A percentile compares a stretch with the other conserved stretches of the same genome.
Conservation (phyloP, 2,329 filamentous ascomycete genomes). For the Colletotrichum truncatum region DNA sequence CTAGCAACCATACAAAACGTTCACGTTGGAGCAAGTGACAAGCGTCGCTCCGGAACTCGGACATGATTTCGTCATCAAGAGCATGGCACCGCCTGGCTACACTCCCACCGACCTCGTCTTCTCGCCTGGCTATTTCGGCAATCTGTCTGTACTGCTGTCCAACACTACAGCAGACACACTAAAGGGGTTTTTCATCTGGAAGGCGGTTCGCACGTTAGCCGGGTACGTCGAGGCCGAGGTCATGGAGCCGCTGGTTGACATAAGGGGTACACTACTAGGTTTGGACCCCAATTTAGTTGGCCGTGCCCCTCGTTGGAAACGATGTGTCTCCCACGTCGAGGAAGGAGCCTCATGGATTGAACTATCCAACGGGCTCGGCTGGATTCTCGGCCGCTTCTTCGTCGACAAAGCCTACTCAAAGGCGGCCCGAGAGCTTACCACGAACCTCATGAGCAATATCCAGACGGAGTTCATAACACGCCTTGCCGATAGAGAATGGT, state of each 20-base stretch:
- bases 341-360: constrained; percentile 20
- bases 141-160: constrained; percentile 63
- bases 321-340: constrained; percentile 67
- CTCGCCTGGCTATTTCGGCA: constrained; percentile 68
- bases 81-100: constrained; percentile 58
- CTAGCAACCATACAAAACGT: constrained; percentile 25
- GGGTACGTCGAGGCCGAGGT: constrained; percentile 65
- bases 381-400: constrained; percentile 77
- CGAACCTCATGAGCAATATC: constrained; percentile 75
- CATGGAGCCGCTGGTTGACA: constrained; percentile 65
- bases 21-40: constrained; percentile 58
- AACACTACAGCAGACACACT: constrained; percentile 63
- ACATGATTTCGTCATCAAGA: constrained; percentile 59
- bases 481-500: constrained; percentile 68
- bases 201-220: constrained; percentile 62
- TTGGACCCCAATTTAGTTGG: constrained; percentile 39
- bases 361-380: constrained; percentile 59
- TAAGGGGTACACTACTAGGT: constrained; percentile 40
- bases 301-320: constrained; percentile 70
- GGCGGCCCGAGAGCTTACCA: constrained; percentile 71
- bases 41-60: constrained; percentile 65
- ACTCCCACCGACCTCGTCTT: constrained; percentile 43
- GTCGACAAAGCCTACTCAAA: constrained; percentile 73
- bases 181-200: constrained; percentile 71
- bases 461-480: constrained; percentile 72